These are phyloP conservation scores for Pulveroboletus sp. DNA, from an alignment of 768 basidiomycete genomes.

Conservation along the genomic window DNA sequence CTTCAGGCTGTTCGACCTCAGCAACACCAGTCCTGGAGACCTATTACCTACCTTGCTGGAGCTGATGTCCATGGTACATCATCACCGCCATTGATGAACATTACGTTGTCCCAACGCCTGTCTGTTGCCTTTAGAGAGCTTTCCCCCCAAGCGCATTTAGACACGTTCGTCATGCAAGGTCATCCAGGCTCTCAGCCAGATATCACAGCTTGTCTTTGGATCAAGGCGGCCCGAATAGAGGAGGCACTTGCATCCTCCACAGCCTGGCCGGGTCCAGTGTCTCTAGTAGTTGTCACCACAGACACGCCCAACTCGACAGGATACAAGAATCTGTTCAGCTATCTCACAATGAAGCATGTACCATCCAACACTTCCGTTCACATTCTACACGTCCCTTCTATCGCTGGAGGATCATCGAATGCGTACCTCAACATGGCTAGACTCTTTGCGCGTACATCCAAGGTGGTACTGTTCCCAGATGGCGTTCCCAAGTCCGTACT, in stretches of 20 bases:
- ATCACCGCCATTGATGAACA: slow-evolving; percentile 23
- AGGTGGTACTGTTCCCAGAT: slow-evolving; percentile 50
- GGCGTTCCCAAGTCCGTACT: slow-evolving; percentile 24
- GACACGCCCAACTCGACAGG: slow-evolving; percentile 23
- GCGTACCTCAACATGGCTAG: slow-evolving; percentile 58
- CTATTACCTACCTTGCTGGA: neutral
- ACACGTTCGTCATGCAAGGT: slow-evolving; percentile 34
- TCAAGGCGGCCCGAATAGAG: slow-evolving; percentile 33
- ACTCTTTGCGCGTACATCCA: slow-evolving; percentile 47
- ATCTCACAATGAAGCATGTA: slow-evolving; percentile 3
- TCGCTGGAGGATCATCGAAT: slow-evolving; percentile 42
- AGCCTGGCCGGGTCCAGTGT: slow-evolving; percentile 48
- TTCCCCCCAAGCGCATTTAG: slow-evolving; percentile 25
- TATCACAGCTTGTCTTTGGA: slow-evolving; percentile 51
- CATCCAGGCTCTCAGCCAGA: slow-evolving; percentile 1
- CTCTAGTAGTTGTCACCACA: slow-evolving; percentile 43
- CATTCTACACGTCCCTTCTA: slow-evolving; percentile 39
- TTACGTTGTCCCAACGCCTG: slow-evolving; percentile 31
- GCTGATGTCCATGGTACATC: neutral
- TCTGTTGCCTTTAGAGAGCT: slow-evolving; percentile 34
- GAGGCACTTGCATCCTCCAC: slow-evolving; percentile 33
- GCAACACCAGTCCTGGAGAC: neutral
- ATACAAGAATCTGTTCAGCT: slow-evolving; percentile 17
- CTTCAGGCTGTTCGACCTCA: neutral
- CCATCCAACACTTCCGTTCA: slow-evolving; percentile 39